Percentiles rank a stretch among this genome's conserved stretches.
These are phyloP conservation scores for Cenococcum geophilum DNA, from an alignment of 495 filamentous ascomycete genomes.

Conservation along the genomic window DNA sequence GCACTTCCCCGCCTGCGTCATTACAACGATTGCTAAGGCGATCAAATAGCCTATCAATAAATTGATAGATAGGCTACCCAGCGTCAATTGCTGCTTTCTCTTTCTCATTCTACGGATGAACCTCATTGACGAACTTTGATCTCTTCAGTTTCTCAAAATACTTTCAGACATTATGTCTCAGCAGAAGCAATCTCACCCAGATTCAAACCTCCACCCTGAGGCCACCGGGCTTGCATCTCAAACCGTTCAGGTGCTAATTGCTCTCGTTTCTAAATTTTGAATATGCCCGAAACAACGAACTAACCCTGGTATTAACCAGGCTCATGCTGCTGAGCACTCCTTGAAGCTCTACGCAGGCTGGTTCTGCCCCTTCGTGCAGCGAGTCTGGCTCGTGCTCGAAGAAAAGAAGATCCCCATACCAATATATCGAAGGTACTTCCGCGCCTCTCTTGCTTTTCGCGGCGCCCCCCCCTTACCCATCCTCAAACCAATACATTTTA, in stretches of 20 bases:
- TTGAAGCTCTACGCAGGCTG: constrained; percentile 59
- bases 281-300: not conserved
- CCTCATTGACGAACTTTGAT: no score
- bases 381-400: constrained; percentile 59
- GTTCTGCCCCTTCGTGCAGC: constrained; percentile 54
- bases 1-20: constrained; percentile 25
- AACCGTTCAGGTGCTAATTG: constrained; percentile 38
- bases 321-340: constrained; percentile 39
- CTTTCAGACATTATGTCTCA: not conserved
- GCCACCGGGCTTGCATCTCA: constrained; percentile 49
- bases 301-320: constrained; percentile 28
- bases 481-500: not conserved
- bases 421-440: constrained; percentile 53
- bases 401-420: constrained; percentile 64
- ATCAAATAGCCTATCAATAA: no score
- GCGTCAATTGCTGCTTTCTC: no score
- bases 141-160: no score
- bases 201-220: constrained; percentile 47
- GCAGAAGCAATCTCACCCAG: constrained; percentile 32
- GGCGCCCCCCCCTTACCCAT: no score
- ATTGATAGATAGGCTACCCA: no score
- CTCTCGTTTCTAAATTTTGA: not conserved
- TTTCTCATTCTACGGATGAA: no score
- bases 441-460: no score
- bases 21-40: not conserved